Base-by-base conservation (phyloP, 805 yeast species). In the Yamadazyma insecticola region DNA sequence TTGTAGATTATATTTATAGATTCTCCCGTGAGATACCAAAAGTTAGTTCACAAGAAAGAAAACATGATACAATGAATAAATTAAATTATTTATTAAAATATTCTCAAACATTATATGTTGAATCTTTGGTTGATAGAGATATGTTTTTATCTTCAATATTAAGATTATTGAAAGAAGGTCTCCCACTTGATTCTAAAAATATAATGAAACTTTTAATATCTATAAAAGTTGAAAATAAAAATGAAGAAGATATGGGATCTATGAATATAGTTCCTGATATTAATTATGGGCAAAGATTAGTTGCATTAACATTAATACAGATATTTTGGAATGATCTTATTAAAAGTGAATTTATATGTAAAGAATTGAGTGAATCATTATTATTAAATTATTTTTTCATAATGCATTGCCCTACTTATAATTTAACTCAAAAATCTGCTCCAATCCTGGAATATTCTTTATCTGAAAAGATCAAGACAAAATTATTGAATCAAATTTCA, bases 261-360 rank as follows among this genome's bases (percentile, higher is more conserved):
- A 43, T 41, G 44, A 14, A 18, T 10, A 24, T 28, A 2, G 33
- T 35, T 12, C 47, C 44, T 4, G 57, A 53, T 4, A 24, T 63
- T 7, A 56, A 60, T 39, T 54, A 46, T 28, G 70, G 69, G 10
- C 65, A 51, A 34, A 44, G 60, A 23, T 46, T 66, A 20, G 45
- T 56, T 10, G 51, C 57, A 3, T 37, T 65, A 12, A 67, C 83
- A 3, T 58, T 84, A 3, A 51, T 82, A 5, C 70, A 76, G 37
- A 61, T 79, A 15, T 82, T 84, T 45, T 88, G 96, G 96, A 62
- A 63, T 32, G 82, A 80, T 30, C 56, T 86, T 2, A 54, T 78
- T 3, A 60, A 65, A 23, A 49, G 60, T 4, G 85, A 80, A 26
- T 72, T 70, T 41, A 51, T 81, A 13, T 68, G 84, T 16, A 81